Evolutionary conservation across 768 basidiomycete genomes (phyloP), one percentile per base, ranked within the genome.

Genomic region (Cubamyces lactineus): DNA sequence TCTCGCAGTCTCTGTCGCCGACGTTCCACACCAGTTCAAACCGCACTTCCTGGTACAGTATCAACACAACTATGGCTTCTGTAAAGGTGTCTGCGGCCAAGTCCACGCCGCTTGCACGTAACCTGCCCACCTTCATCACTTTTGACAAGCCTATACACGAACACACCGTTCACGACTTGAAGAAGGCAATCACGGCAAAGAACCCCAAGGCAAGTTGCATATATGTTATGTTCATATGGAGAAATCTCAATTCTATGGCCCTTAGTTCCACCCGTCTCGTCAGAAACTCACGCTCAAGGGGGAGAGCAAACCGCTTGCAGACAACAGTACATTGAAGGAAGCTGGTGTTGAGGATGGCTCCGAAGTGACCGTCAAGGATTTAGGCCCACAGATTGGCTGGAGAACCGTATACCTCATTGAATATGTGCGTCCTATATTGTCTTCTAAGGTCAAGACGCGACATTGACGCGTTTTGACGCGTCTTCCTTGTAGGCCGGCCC

Each of bases 351-450:
- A 68, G 11, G 81, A 87, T 19, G 87, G 84, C 11, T 82, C 80
- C n/a, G 86, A 88, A 61, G 69, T 98, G 40, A 74, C 82, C 40
- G 80, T 95, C 61, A 97, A 97, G 74, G 97, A 98, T 74, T 77
- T 98, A 30, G 97, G 97, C 0, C 83, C 89, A 7, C 97, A 99
- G 74, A 78, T 96, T 47, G 82, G 85, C 69, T 98, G 96, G 92
- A 82, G 81, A 69, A 91, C 89, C 0, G 93, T 98, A 17, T 98
- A 94, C 74, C 72, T 98, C 52, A 78, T 91, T 53, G 97, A 99
- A 96, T 99, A 98, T 70, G 96, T 96, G 76, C 70, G 94, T 76
- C 0, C 3, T 26, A 11, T 52, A 21, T 30, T 13, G 1, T 43
- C 16, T 28, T 54, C 28, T 58, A 23, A 23, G 34, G 47, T 46